phyloP scores from a whole-genome alignment of 768 basidiomycete genomes.

The Tulasnella calospora region DNA sequence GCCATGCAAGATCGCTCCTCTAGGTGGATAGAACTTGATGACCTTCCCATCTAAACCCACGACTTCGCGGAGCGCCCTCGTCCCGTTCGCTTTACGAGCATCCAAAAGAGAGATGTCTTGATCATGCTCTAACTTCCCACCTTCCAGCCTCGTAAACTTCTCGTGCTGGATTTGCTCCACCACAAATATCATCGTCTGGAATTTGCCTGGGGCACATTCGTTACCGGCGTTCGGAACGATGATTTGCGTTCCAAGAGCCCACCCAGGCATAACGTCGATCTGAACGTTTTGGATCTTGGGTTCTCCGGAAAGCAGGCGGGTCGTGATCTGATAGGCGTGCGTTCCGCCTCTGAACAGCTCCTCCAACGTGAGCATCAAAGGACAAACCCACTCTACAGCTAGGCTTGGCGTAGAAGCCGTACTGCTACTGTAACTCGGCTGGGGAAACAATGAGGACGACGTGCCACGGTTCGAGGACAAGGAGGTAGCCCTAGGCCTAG shows the following conservation, averaged over 20 bases:
- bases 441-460: no score
- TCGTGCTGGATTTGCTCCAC: constrained; percentile 56
- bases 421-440: no score
- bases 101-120: constrained; percentile 56
- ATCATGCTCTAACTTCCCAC: constrained; percentile 53
- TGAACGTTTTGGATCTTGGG: constrained; percentile 48
- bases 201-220: constrained; percentile 51
- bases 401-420: no score
- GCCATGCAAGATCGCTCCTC: constrained; percentile 45
- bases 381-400: constrained; percentile 56
- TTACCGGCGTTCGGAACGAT: constrained; percentile 58
- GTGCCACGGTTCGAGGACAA: no score
- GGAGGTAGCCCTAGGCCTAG: no score
- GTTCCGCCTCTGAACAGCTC: constrained; percentile 55
- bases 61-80: constrained; percentile 35
- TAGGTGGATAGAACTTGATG: constrained; percentile 40
- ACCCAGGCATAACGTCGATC: constrained; percentile 59
- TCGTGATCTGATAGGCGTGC: constrained; percentile 57
- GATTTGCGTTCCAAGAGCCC: constrained; percentile 55
- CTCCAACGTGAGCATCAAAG: constrained; percentile 57
- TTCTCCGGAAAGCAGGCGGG: constrained; percentile 47
- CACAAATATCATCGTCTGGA: constrained; percentile 66
- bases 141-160: constrained; percentile 48
- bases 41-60: constrained; percentile 55
- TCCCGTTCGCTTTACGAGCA: constrained; percentile 37